Evolutionary conservation across 208 protist species (phyloP).

Genomic region (Acanthamoeba divionensis): DNA sequence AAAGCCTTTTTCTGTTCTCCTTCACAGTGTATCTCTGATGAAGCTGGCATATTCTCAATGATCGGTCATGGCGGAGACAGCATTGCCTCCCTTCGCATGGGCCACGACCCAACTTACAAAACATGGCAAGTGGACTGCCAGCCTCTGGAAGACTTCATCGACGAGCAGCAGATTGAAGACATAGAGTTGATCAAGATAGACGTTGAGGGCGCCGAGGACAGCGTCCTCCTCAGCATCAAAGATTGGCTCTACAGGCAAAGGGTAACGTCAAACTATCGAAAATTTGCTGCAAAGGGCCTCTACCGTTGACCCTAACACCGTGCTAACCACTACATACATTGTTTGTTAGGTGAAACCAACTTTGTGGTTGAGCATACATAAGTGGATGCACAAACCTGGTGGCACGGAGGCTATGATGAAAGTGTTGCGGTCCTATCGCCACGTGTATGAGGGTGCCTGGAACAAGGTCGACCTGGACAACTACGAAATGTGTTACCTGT

Average conservation of each 20-base stretch:
- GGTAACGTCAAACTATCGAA: not conserved
- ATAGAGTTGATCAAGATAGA: slow-evolving; percentile 46
- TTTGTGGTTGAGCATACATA: slow-evolving; percentile 35
- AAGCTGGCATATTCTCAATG: slow-evolving; percentile 12
- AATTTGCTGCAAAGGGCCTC: not conserved
- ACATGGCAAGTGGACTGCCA: not conserved
- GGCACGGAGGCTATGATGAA: not conserved
- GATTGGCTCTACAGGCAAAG: not conserved
- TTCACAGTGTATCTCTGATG: slow-evolving; percentile 43
- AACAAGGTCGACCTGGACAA: not conserved
- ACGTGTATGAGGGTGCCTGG: not conserved
- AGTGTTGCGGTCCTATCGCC: not conserved
- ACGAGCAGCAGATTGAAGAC: slow-evolving; percentile 18
- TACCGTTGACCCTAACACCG: not conserved
- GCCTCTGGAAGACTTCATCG: slow-evolving; percentile 29
- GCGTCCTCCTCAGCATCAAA: slow-evolving; percentile 22
- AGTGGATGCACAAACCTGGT: not conserved
- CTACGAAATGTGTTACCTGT: not conserved
- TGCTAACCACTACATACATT: not conserved
- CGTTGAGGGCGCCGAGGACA: not conserved
- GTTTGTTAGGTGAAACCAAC: not conserved
- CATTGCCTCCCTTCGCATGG: not conserved
- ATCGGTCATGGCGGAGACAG: slow-evolving; percentile 3
- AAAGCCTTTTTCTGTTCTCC: too few relatives aligned
- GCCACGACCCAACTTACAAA: not conserved